phyloP scores from a whole-genome alignment of 352 stramenopile species.

The Phytopythium litorale region DNA sequence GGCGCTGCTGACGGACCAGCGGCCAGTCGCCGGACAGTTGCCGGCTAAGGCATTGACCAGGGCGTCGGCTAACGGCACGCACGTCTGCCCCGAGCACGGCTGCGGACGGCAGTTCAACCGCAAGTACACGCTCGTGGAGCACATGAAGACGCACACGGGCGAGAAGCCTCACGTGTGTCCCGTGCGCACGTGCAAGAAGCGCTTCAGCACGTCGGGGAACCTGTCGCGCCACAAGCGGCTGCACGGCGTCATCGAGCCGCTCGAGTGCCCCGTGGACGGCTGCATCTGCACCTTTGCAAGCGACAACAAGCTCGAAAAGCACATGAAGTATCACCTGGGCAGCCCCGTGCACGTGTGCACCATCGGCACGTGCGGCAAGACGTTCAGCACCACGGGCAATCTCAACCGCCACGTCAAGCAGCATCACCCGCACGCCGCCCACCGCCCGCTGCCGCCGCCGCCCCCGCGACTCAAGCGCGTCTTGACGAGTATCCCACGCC shows the following conservation, averaged over 20 bases:
- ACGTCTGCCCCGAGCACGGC: constrained; percentile 23
- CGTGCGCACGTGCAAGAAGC: constrained; percentile 26
- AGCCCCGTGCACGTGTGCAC: constrained; percentile 28
- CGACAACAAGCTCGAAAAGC: constrained; percentile 22
- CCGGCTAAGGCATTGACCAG: neutral
- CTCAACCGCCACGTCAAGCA: constrained; percentile 34
- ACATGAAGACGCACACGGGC: constrained; percentile 33
- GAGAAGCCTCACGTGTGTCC: constrained; percentile 28
- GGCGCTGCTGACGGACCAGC: constrained; percentile 4
- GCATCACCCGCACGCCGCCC: constrained; percentile 19
- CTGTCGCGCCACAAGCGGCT: constrained; percentile 34
- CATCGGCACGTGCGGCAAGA: constrained; percentile 36
- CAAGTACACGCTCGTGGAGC: constrained; percentile 32
- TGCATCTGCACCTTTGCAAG: constrained; percentile 19
- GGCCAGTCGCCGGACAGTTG: neutral
- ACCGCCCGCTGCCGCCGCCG: constrained; percentile 13
- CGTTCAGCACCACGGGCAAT: constrained; percentile 49
- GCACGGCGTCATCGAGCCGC: constrained; percentile 23
- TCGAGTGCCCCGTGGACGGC: constrained; percentile 15
- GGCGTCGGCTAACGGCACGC: constrained; percentile 4
- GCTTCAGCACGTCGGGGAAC: constrained; percentile 43
- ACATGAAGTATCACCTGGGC: constrained; percentile 32
- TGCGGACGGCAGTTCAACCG: constrained; percentile 20
- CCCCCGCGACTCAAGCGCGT: constrained; percentile 12
- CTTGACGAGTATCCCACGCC: neutral